phyloP scores from a whole-genome alignment of 352 stramenopile species.

The Phytophthora meadii region DNA sequence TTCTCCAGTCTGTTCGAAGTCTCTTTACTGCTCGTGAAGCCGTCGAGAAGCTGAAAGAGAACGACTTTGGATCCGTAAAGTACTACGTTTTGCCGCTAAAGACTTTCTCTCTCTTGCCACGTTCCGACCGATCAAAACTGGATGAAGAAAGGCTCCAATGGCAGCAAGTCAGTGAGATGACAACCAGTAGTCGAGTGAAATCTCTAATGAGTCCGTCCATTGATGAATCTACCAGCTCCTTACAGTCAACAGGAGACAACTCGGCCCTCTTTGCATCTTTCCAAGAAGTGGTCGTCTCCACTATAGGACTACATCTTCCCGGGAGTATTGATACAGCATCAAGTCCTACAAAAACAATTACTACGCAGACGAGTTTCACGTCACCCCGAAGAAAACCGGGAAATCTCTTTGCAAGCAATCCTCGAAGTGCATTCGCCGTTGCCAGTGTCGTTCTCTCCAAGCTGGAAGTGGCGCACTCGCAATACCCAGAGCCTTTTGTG shows the following conservation, averaged over 20 bases:
- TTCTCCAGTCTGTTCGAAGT: constrained; percentile 25
- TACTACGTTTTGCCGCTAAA: constrained; percentile 47
- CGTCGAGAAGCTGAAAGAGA: constrained; percentile 10
- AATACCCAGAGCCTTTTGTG: constrained; percentile 59
- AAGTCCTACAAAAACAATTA: not conserved
- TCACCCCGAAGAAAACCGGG: constrained; percentile 8
- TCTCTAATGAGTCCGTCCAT: constrained; percentile 1
- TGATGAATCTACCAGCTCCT: constrained; percentile 17
- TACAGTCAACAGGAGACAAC: constrained; percentile 10
- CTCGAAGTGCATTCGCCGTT: constrained; percentile 44
- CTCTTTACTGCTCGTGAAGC: constrained; percentile 21
- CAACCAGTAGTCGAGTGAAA: not conserved
- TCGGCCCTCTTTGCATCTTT: constrained; percentile 46
- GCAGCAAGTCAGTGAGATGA: constrained; percentile 32
- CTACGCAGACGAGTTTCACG: too few relatives aligned
- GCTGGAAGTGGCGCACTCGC: constrained; percentile 44
- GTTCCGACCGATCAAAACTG: constrained; percentile 19
- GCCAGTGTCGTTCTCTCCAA: constrained; percentile 67
- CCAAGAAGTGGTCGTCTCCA: constrained; percentile 32
- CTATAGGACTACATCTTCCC: too few relatives aligned
- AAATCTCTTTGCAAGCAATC: too few relatives aligned
- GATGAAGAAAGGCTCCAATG: constrained; percentile 46
- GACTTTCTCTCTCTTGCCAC: constrained; percentile 52
- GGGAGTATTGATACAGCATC: not conserved
- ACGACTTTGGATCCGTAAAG: not conserved